Base-by-base conservation (phyloP, 2,329 filamentous ascomycete species). In the Cylindrodendrum hubeiense region DNA sequence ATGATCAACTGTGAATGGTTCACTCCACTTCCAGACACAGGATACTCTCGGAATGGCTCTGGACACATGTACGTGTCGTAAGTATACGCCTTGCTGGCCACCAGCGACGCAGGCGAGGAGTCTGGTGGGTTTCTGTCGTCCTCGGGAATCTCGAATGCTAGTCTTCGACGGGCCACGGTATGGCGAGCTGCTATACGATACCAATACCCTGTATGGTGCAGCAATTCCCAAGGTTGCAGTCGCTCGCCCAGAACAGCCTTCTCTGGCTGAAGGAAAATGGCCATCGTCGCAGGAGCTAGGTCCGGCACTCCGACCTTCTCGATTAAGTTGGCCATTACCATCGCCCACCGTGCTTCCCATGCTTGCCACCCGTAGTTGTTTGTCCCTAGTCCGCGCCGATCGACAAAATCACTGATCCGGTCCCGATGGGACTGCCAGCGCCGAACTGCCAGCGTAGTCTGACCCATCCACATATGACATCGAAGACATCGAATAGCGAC, bases 311-410 rank as follows among this genome's bases (percentile, higher is more conserved):
- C 82, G 26, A 84, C 81, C 66, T 83, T 86, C 66, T 88, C 84
- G 19, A 90, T 84, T 66, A 90, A 75, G 47, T 87, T 83, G 2
- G 87, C 89, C 89, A 91, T 91, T 13, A 89, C 80, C 22, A 82
- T 82, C 17, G 87, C 85, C 89, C 89, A 91, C 60, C 93, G 87
- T 43, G 93, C 90, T 80, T 97, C 92, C 95, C 95, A 99, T 2
- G 95, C 95, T 74, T 94, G 89, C 93, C 95, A 98, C 6, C 94
- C 93, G 77, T 98, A 98, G 70, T 93, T 97, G 33, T 90, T 89
- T 3, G 93, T 94, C 1, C 95, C 95, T 72, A 93, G 93, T 4
- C 94, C 95, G 70, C 92, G 90, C 19, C 93, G 87, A 75, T 97
- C 93, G 17, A 98, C 84, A 56, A 98, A 88, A 72, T 93, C 91